These are phyloP conservation scores for Prunus padus DNA, from an alignment of 306 rosid species.

Conservation along the genomic window DNA sequence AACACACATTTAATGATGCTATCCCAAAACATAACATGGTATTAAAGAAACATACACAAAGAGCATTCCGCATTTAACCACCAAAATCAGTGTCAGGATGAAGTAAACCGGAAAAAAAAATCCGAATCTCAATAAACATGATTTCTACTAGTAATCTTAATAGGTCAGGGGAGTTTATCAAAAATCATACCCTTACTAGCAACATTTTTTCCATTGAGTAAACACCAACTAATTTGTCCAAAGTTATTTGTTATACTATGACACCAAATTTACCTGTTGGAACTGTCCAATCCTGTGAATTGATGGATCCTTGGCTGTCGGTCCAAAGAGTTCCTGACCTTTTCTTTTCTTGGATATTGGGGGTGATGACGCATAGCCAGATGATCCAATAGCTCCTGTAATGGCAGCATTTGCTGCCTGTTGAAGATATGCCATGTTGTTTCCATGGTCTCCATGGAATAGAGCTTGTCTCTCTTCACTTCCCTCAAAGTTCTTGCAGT, in stretches of 20 bases:
- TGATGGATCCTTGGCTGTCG: conserved; percentile 70
- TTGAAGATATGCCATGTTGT: conserved; percentile 70
- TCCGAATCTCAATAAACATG: neutral
- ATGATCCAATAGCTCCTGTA: conserved; percentile 97
- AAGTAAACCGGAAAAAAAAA: neutral
- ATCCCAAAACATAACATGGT: neutral
- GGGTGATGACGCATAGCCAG: conserved; percentile 77
- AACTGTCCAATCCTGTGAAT: conserved; percentile 59
- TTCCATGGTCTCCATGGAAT: conserved; percentile 87
- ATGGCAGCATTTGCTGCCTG: conserved; percentile 99
- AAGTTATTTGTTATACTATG: conserved; percentile 11
- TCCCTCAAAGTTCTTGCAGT: conserved; percentile 99
- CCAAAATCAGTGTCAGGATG: neutral
- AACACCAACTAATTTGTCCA: conserved; percentile 20
- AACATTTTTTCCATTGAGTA: conserved; percentile 2
- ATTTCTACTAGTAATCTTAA: neutral
- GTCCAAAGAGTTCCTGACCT: conserved; percentile 72
- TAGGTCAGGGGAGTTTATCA: neutral
- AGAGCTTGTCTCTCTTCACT: conserved; percentile 99
- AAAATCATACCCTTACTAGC: neutral
- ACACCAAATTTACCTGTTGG: conserved; percentile 67
- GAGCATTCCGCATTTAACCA: conserved; percentile 1
- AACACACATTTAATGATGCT: conserved; percentile 4
- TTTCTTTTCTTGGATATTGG: conserved; percentile 79
- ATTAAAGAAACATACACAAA: neutral